Evolutionary conservation across 2,329 filamentous ascomycete species (phyloP), one percentile per base, ranked within the genome.

Genomic region (Onygenales sp.): DNA sequence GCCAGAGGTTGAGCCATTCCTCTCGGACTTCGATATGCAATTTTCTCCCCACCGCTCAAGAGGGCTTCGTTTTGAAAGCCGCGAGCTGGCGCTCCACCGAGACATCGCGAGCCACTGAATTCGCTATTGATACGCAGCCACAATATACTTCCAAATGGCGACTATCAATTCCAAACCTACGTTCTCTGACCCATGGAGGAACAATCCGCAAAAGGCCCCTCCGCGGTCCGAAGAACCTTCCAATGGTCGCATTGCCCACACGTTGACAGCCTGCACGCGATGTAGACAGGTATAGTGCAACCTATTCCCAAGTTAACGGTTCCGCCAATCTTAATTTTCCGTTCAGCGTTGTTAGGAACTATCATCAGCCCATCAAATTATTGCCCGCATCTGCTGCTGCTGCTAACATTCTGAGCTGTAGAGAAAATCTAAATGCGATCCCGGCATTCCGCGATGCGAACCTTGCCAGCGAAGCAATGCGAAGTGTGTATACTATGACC

Each of bases 381-480:
- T 17, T 13, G 14, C 13, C 44, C 11, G n/a, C 13, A 13, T 10
- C 39, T n/a, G 9, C 5, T 39, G 51, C 37, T n/a, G 3, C n/a
- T 27, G 13, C 42, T 39, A 31, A 47, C 27, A 27, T 17, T 10
- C 36, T 7, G 32, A 8, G 32, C 17, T 54, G 54, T 65, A 95
- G 91, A 85, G 92, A 64, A 98, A 98, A 77, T 97, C 92, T 39
- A 81, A 90, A 76, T 98, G 93, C 75, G 93, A 97, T 71, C 88
- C 93, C 3, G 88, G 87, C 11, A 81, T 98, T 21, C 93, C 93
- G 42, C 86, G 87, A 65, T 98, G 93, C 70, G 81, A 88, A 14
- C 91, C 92, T 21, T 98, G 93, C 74, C 90, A 96, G 72, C 83
- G 92, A 61, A 91, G 88, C 58, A 91, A 91, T 63, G 89, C 90